These are phyloP conservation scores for Tardiomyces depauwii DNA, from an alignment of 1,139 yeast genomes.

Conservation along the genomic window DNA sequence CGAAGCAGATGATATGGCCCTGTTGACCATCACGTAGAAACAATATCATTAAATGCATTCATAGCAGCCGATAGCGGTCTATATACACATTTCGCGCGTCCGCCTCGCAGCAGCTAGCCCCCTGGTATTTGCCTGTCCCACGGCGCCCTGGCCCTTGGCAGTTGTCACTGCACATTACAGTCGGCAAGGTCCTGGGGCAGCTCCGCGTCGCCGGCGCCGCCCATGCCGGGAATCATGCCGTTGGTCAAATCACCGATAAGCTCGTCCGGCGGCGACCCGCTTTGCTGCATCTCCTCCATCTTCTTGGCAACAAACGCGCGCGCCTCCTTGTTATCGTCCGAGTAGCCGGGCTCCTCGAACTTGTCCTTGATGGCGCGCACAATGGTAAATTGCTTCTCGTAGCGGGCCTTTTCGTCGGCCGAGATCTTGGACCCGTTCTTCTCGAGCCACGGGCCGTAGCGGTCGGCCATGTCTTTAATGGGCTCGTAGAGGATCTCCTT, in stretches of 20 bases:
- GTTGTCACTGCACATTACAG: slow-evolving; percentile 1
- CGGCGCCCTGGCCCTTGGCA: too few relatives aligned
- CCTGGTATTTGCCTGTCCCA: too few relatives aligned
- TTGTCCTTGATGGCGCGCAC: slow-evolving; percentile 39
- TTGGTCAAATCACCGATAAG: slow-evolving; percentile 56
- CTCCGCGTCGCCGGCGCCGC: slow-evolving; percentile 1
- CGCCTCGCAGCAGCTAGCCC: too few relatives aligned
- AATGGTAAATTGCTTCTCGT: slow-evolving; percentile 24
- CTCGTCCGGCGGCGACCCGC: slow-evolving; percentile 85
- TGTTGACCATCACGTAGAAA: too few relatives aligned
- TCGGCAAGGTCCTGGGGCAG: neutral
- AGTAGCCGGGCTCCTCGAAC: slow-evolving; percentile 47
- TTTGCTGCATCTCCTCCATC: slow-evolving; percentile 42
- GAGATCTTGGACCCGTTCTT: slow-evolving; percentile 31
- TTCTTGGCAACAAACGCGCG: slow-evolving; percentile 44
- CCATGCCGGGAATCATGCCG: slow-evolving; percentile 38
- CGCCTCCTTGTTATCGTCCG: slow-evolving; percentile 39
- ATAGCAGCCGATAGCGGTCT: too few relatives aligned
- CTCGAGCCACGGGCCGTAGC: slow-evolving; percentile 48
- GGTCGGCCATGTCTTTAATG: slow-evolving; percentile 64
- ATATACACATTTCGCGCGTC: too few relatives aligned
- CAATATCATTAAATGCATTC: too few relatives aligned
- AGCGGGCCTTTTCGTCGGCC: slow-evolving; percentile 23
- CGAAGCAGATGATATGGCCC: too few relatives aligned
- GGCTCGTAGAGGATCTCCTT: slow-evolving; percentile 87